Conservation (phyloP, 1,284 basidiomycete species). For the Ustilago trichophora region DNA sequence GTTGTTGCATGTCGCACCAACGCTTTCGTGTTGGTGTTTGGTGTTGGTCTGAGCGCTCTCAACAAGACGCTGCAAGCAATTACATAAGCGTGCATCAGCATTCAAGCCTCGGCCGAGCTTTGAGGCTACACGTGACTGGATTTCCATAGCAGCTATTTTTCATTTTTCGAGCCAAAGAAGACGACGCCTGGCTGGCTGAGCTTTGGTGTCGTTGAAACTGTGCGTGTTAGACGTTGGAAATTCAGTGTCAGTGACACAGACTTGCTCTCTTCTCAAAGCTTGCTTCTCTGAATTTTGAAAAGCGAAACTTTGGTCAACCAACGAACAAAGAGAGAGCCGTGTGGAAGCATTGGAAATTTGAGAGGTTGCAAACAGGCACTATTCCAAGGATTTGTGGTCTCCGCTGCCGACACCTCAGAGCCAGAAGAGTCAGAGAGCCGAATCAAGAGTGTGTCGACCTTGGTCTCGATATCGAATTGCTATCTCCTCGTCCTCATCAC, state of each 20-base stretch:
- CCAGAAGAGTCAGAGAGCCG: background rate
- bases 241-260: no score
- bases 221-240: no score
- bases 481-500: slow-evolving; percentile 18
- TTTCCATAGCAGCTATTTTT: no score
- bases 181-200: no score
- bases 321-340: no score
- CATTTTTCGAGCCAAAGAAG: no score
- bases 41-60: slow-evolving; percentile 26
- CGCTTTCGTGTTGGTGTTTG: background rate
- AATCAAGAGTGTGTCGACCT: slow-evolving; percentile 4
- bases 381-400: background rate
- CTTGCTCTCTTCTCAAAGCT: no score
- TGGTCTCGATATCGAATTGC: slow-evolving; percentile 9
- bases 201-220: no score
- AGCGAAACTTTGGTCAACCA: no score
- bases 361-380: slow-evolving; percentile 25
- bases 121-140: no score
- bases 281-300: no score
- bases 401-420: background rate
- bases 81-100: slow-evolving; percentile 20
- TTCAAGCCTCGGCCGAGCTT: no score
- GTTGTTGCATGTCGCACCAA: slow-evolving; percentile 1
- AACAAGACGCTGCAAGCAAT: background rate
- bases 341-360: slow-evolving; percentile 7